Evolutionary conservation across 306 rosid genomes (phyloP).

Genomic region (Amphicarpaea edgeworthii): DNA sequence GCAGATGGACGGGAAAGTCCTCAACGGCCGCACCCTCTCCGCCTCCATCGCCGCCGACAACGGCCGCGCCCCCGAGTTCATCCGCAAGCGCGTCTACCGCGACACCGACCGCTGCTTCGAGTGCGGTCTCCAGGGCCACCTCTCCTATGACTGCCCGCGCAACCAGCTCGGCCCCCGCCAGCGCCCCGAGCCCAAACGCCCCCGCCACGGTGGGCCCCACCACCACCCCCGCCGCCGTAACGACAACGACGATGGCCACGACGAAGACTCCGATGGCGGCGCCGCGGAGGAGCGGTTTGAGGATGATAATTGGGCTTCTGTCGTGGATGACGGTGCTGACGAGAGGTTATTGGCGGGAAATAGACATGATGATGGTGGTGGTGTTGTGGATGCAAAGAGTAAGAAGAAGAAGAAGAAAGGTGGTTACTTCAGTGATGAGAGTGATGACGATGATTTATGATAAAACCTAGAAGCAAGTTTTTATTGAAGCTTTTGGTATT

Average conservation of each 20-base stretch:
- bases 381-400: constrained; percentile 53
- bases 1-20: constrained; percentile 67
- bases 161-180: constrained; percentile 80
- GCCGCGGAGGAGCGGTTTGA: constrained; percentile 67
- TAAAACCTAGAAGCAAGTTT: background rate
- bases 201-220: constrained; percentile 46
- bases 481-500: background rate
- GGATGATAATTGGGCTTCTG: constrained; percentile 89
- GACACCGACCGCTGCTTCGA: constrained; percentile 86
- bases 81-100: constrained; percentile 67
- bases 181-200: constrained; percentile 56
- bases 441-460: constrained; percentile 57
- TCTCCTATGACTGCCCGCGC: constrained; percentile 83
- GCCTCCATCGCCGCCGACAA: constrained; percentile 88
- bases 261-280: background rate
- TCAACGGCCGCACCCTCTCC: constrained; percentile 73
- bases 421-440: constrained; percentile 88
- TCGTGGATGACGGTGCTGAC: constrained; percentile 70
- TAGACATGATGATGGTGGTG: constrained; percentile 17
- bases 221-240: background rate
- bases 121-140: constrained; percentile 80
- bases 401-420: constrained; percentile 66
- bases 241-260: constrained; percentile 4
- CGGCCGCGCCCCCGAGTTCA: constrained; percentile 88
- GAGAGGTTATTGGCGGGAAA: constrained; percentile 52